Conservation (phyloP, 352 stramenopile species). For the Phytophthora hibernalis region DNA sequence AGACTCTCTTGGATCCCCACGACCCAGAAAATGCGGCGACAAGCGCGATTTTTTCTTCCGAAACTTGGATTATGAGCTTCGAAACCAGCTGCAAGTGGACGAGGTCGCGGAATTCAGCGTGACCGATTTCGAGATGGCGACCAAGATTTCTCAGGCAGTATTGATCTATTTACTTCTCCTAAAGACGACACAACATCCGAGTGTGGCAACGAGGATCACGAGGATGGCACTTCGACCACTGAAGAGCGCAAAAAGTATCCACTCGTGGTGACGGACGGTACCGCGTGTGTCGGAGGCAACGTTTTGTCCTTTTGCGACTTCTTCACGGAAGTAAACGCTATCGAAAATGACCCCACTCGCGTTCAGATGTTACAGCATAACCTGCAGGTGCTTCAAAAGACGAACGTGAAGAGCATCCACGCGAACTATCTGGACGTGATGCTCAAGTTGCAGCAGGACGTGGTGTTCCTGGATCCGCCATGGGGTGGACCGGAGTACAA, state of each 20-base stretch:
- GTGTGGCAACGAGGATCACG: slow-evolving; percentile 19
- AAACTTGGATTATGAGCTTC: slow-evolving; percentile 72
- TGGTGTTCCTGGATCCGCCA: slow-evolving; percentile 86
- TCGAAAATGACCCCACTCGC: slow-evolving; percentile 70
- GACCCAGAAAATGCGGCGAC: slow-evolving; percentile 67
- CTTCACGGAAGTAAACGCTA: slow-evolving; percentile 77
- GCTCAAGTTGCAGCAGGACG: slow-evolving; percentile 72
- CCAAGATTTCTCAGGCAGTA: slow-evolving; percentile 75
- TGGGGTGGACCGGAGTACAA: slow-evolving; percentile 88
- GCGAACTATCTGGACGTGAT: slow-evolving; percentile 79
- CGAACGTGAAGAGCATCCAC: slow-evolving; percentile 65
- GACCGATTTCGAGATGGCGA: slow-evolving; percentile 82
- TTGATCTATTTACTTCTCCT: slow-evolving; percentile 46
- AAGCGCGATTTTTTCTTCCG: slow-evolving; percentile 89
- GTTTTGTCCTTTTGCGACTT: slow-evolving; percentile 83
- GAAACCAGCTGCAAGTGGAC: slow-evolving; percentile 76
- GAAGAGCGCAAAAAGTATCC: slow-evolving; percentile 44
- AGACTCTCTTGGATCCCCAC: slow-evolving; percentile 32
- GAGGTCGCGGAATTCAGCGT: slow-evolving; percentile 82
- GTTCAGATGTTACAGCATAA: slow-evolving; percentile 85
- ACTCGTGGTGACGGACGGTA: slow-evolving; percentile 74
- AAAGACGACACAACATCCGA: slow-evolving; percentile 22
- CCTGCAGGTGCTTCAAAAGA: slow-evolving; percentile 61
- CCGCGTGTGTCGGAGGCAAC: slow-evolving; percentile 84
- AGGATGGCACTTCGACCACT: slow-evolving; percentile 13